Evolutionary conservation across 2,329 filamentous ascomycete species (phyloP).

Genomic region (Cercospora sojina): DNA sequence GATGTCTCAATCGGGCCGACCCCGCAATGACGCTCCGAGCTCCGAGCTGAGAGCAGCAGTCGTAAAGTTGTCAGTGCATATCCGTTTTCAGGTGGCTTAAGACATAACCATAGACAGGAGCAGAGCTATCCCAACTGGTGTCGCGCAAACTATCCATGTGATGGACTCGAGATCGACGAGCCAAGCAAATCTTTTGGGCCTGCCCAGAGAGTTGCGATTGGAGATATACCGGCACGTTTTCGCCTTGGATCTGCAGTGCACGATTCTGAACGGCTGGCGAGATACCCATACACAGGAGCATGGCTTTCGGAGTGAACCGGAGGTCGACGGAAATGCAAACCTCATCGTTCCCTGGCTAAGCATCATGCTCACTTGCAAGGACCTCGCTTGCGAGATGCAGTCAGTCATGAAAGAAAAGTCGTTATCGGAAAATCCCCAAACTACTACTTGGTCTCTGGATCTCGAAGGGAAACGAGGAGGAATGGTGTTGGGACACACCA

Average conservation of each 20-base stretch:
- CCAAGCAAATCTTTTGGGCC: constrained; percentile 21
- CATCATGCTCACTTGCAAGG: constrained; percentile 25
- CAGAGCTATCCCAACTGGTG: not conserved
- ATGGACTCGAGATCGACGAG: not conserved
- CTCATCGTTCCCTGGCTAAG: constrained; percentile 25
- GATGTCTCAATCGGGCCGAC: not conserved
- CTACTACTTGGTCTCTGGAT: constrained; percentile 20
- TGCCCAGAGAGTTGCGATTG: constrained; percentile 22
- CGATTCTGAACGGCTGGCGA: constrained; percentile 13
- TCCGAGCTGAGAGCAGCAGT: not conserved
- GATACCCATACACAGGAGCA: constrained; percentile 16
- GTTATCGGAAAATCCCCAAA: constrained; percentile 9
- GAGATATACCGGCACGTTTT: constrained; percentile 23
- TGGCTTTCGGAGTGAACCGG: constrained; percentile 45
- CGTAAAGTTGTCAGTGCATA: not conserved
- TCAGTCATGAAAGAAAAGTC: constrained; percentile 13
- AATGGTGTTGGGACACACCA: constrained; percentile 16
- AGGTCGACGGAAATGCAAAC: constrained; percentile 9
- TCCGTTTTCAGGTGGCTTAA: not conserved
- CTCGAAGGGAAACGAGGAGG: constrained; percentile 19
- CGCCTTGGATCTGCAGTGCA: constrained; percentile 17
- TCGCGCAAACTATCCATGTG: not conserved
- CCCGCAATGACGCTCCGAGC: not conserved
- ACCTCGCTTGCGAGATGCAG: constrained; percentile 20
- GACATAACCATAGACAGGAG: not conserved